Evolutionary conservation across 2,329 filamentous ascomycete species (phyloP), one percentile per base, ranked within the genome.

Genomic region (Cercospora nicotianae): DNA sequence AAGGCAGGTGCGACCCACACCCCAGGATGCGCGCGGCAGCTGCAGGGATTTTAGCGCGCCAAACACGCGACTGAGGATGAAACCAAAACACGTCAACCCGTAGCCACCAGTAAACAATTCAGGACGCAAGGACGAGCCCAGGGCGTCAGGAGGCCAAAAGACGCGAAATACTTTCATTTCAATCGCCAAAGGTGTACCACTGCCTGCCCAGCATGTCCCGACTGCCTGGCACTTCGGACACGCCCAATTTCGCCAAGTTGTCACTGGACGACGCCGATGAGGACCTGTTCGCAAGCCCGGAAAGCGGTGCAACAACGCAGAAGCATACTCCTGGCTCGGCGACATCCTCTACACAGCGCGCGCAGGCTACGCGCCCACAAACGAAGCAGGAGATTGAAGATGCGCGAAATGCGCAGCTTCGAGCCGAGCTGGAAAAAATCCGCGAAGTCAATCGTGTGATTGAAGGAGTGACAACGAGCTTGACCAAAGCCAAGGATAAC

Each of bases 391-490:
- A 72, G 61, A 45, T 88, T 74, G 85, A 90, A 73, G 88, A 91
- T 75, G 85, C 86, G 20, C 90, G 91, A 57, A 92, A 97, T 70
- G 88, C 88, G 2, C 86, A 88, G 13, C 83, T 99, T 73, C 89
- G 87, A 16, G 89, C 87, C 65, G 95, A 99, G 80, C 83, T 98
- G 30, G 89, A 93, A 70, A 91, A 90, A 59, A 89, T 99, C 33
- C 89, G 90, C 67, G 90, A 90, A 73, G 91, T 98, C 77, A 99
- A 99, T 80, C 86, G 89, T 73, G 90, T 93, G 48, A 92, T 99
- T 68, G 93, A 97, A 78, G 87, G 87, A 23, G 88, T 94, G 30
- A 86, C 93, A 28, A 85, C 86, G 33, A 92, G 90, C 53, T 82
- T 95, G 23, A 87, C 91, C 72, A 87, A 88, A 70, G 89, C 91